Conservation (phyloP, 73 alveolate species). For the Uronychia setigera region DNA sequence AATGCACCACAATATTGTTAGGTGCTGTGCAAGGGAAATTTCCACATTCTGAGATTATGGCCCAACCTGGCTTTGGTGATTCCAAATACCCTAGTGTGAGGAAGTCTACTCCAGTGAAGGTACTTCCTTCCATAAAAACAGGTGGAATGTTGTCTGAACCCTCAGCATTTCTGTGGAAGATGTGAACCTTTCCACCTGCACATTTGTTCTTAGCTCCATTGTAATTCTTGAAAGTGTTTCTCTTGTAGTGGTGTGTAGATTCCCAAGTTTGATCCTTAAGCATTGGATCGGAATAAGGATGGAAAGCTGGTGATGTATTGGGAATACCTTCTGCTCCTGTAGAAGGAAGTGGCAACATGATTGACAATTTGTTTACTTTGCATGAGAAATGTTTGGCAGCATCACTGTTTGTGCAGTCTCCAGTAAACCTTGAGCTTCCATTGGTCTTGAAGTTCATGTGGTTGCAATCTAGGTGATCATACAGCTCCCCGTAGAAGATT, state of each 20-base stretch:
- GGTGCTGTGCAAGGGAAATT: slow-evolving; percentile 69
- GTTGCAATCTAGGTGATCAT: neutral
- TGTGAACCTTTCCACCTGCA: neutral
- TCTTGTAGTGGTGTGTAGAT: neutral
- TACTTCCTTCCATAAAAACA: neutral
- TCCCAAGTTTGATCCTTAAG: neutral
- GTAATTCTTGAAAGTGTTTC: neutral
- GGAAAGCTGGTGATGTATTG: neutral
- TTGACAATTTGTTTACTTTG: neutral
- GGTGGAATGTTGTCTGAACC: neutral
- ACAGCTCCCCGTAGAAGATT: neutral
- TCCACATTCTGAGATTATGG: slow-evolving; percentile 51
- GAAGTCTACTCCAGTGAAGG: no score
- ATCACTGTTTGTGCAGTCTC: no score
- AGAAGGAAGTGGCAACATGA: neutral
- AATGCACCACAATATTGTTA: neutral
- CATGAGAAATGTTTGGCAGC: no score
- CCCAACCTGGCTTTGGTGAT: slow-evolving; percentile 52
- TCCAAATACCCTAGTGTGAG: no score
- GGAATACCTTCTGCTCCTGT: neutral
- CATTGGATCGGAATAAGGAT: neutral
- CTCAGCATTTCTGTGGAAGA: neutral
- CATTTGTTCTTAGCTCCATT: neutral
- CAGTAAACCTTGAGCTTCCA: no score
- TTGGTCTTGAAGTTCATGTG: neutral